phyloP scores from a whole-genome alignment of 148 eudicot species.

The Amaranthus cruentus region DNA sequence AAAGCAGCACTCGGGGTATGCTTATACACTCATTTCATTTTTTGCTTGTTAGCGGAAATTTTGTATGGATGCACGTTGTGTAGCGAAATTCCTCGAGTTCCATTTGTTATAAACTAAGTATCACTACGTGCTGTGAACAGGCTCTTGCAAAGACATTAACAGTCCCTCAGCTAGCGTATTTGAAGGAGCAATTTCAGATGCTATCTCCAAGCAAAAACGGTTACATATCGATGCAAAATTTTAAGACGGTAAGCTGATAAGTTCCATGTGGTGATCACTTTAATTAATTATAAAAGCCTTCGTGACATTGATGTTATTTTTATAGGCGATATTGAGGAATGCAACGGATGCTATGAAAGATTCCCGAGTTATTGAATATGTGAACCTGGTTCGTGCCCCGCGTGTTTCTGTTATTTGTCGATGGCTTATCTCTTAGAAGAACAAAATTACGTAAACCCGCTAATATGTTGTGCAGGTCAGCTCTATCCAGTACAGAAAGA shows the following conservation, averaged over 20 bases:
- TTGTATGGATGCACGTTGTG: not conserved
- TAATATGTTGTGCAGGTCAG: slow-evolving; percentile 51
- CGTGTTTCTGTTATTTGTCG: not conserved
- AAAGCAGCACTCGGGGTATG: slow-evolving; percentile 92
- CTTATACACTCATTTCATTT: not conserved
- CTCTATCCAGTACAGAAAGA: slow-evolving; percentile 71
- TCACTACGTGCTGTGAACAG: slow-evolving; percentile 34
- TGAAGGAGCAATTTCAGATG: slow-evolving; percentile 76
- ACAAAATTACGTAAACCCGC: slow-evolving; percentile 4
- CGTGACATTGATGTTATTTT: slow-evolving; percentile 16
- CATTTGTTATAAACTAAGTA: slow-evolving; percentile 1
- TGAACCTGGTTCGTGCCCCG: slow-evolving; percentile 42
- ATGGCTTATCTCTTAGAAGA: not conserved
- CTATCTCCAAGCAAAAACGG: slow-evolving; percentile 83
- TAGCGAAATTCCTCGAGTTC: not conserved
- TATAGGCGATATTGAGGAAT: slow-evolving; percentile 55
- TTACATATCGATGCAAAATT: slow-evolving; percentile 61
- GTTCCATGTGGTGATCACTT: not conserved
- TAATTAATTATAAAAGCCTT: not conserved
- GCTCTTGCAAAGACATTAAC: slow-evolving; percentile 87
- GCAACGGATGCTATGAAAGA: slow-evolving; percentile 90
- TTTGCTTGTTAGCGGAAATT: not conserved
- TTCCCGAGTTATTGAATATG: slow-evolving; percentile 79
- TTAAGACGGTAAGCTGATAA: slow-evolving; percentile 45
- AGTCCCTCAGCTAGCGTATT: slow-evolving; percentile 61